These are phyloP conservation scores for Oidiodendron maius DNA, from an alignment of 495 filamentous ascomycete species.

Conservation along the genomic window DNA sequence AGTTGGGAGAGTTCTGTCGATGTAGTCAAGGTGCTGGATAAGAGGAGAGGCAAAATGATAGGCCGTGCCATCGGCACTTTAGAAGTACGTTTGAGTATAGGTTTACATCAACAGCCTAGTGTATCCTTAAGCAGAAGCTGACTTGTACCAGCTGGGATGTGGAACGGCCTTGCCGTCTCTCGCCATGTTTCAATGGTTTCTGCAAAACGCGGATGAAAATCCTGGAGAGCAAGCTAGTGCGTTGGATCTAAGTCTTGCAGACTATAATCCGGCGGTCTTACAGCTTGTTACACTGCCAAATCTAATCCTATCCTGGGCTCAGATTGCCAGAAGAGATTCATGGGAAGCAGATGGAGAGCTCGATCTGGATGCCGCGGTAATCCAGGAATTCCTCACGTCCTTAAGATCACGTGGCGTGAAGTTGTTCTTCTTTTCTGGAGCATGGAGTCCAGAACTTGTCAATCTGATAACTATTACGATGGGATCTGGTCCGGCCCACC, in stretches of 20 bases:
- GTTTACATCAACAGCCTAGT: background rate
- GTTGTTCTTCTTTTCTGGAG: conserved; percentile 74
- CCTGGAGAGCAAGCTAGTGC: conserved; percentile 6
- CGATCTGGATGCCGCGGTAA: conserved; percentile 61
- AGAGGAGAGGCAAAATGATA: conserved; percentile 3
- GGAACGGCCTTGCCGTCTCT: conserved; percentile 84
- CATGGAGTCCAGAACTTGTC: conserved; percentile 70
- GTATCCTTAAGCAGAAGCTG: conserved; percentile 9
- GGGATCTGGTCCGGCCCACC: conserved; percentile 18
- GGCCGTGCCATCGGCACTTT: conserved; percentile 47
- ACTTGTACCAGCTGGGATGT: conserved; percentile 64
- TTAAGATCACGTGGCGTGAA: conserved; percentile 50
- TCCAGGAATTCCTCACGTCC: conserved; percentile 53
- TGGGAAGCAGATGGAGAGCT: conserved; percentile 58
- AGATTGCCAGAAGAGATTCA: conserved; percentile 17
- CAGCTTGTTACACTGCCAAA: conserved; percentile 93
- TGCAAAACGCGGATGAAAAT: background rate
- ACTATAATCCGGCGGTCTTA: conserved; percentile 92
- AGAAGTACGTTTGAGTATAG: conserved; percentile 53
- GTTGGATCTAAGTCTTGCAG: conserved; percentile 67
- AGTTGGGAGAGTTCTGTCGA: conserved; percentile 96
- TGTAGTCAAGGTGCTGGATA: conserved; percentile 62
- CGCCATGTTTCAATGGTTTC: conserved; percentile 62
- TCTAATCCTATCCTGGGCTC: conserved; percentile 75
- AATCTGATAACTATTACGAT: conserved; percentile 39